A percentile compares a stretch with the other conserved stretches of the same genome.
Conservation (phyloP, 164 flowering plant genomes). For the Vitis labrusca region DNA sequence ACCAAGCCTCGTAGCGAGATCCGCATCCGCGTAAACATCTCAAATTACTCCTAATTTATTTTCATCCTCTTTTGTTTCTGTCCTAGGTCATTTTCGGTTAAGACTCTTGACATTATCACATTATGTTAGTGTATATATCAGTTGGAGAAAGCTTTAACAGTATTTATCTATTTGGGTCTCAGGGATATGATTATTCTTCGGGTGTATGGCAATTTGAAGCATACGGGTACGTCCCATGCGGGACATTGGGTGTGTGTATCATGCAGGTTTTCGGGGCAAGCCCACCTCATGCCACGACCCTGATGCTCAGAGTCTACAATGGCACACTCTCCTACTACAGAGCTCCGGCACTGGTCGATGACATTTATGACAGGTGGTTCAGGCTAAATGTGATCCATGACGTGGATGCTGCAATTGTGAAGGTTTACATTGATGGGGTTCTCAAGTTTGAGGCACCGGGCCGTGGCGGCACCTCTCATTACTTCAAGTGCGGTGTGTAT, state of each 20-base stretch:
- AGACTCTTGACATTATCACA: no score
- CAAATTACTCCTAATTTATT: no score
- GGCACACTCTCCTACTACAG: slow-evolving; percentile 15
- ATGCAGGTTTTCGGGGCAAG: slow-evolving; percentile 20
- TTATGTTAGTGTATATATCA: no score
- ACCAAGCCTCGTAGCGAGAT: slow-evolving; percentile 37
- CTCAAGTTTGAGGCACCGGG: slow-evolving; percentile 17
- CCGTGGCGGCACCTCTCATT: slow-evolving; percentile 23
- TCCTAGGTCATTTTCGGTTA: no score
- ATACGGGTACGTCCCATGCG: neutral
- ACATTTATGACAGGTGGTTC: slow-evolving; percentile 36
- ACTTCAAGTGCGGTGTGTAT: slow-evolving; percentile 41
- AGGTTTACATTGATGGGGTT: slow-evolving; percentile 30
- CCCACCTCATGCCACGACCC: neutral
- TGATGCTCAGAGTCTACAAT: slow-evolving; percentile 15
- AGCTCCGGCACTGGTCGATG: neutral
- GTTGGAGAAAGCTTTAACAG: no score
- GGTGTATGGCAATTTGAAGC: slow-evolving; percentile 34
- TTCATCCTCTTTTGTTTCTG: no score
- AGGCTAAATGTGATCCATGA: slow-evolving; percentile 38
- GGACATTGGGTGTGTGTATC: slow-evolving; percentile 21
- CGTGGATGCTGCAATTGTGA: slow-evolving; percentile 18
- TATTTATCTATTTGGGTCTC: no score
- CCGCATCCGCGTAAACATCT: slow-evolving; percentile 19
- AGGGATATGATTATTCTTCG: neutral